A percentile compares a stretch with the other conserved stretches of the same genome.
phyloP scores from a whole-genome alignment of 139 green algal genomes.

The Microglena sp. region DNA sequence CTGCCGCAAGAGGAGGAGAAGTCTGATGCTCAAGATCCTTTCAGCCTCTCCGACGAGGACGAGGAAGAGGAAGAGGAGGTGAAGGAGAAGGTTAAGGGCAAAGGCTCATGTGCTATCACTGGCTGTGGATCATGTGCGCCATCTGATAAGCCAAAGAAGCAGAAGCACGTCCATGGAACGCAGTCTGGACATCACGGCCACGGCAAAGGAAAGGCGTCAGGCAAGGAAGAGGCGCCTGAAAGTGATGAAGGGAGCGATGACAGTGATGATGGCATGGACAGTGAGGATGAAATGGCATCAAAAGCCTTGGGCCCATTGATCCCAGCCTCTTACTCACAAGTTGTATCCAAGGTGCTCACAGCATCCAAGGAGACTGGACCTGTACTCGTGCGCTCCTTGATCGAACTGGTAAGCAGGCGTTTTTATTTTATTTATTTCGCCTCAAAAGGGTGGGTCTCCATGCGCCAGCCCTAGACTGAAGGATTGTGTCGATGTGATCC shows the following conservation, averaged over 20 bases:
- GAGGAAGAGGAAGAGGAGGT: constrained; percentile 3
- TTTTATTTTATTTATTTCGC: no score
- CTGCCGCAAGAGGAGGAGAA: constrained; percentile 1
- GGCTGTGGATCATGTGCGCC: constrained; percentile 1
- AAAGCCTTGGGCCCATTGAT: not conserved
- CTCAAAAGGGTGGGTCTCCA: not conserved
- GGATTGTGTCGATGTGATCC: not conserved
- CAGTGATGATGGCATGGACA: not conserved
- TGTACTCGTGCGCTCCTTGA: not conserved
- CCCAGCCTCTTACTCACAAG: not conserved
- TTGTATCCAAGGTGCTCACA: not conserved
- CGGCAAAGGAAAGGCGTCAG: not conserved
- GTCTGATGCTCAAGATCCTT: not conserved
- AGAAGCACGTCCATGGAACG: no score
- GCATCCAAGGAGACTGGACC: not conserved
- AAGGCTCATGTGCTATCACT: not conserved
- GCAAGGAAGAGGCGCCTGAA: not conserved
- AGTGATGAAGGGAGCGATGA: not conserved
- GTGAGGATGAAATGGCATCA: not conserved
- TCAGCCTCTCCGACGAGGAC: not conserved
- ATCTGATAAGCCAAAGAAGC: no score
- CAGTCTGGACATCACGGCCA: no score
- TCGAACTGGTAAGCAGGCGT: not conserved
- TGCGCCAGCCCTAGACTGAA: not conserved
- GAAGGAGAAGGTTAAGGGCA: not conserved